Evolutionary conservation across 495 filamentous ascomycete species (phyloP).

Genomic region (Penicillium robsamsonii): DNA sequence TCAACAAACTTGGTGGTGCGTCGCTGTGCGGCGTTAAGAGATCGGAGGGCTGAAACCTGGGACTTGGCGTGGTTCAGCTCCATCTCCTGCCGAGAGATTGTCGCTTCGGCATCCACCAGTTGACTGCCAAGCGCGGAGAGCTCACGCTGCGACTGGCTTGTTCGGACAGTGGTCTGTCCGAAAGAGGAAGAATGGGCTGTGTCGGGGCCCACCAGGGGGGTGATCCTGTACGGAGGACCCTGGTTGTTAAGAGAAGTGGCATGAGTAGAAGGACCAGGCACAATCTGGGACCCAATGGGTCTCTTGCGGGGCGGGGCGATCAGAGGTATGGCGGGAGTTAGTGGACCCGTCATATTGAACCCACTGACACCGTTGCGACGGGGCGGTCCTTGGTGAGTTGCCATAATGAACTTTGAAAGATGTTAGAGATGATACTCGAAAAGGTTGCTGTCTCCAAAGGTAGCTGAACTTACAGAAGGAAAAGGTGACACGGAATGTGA

Average conservation of each 20-base stretch:
- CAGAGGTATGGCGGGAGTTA: not conserved
- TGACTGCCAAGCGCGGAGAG: no score
- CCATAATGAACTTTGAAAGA: not conserved
- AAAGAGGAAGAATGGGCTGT: not conserved
- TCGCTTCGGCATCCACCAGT: no score
- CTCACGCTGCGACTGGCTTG: no score
- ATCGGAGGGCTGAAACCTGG: not conserved
- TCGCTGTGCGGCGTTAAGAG: no score
- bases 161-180: not conserved
- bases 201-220: slow-evolving; percentile 4
- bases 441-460: not conserved
- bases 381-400: not conserved
- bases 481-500: no score
- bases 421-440: not conserved
- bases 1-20: not conserved
- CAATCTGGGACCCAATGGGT: not conserved
- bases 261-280: not conserved
- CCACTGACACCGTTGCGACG: not conserved
- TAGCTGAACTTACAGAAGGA: not conserved
- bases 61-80: not conserved
- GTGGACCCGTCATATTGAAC: not conserved
- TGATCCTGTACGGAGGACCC: slow-evolving; percentile 2
- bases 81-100: not conserved
- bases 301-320: no score
- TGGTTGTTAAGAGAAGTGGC: not conserved